Conservation (phyloP, 257 asterid genomes). For the Salvia miltiorrhiza region DNA sequence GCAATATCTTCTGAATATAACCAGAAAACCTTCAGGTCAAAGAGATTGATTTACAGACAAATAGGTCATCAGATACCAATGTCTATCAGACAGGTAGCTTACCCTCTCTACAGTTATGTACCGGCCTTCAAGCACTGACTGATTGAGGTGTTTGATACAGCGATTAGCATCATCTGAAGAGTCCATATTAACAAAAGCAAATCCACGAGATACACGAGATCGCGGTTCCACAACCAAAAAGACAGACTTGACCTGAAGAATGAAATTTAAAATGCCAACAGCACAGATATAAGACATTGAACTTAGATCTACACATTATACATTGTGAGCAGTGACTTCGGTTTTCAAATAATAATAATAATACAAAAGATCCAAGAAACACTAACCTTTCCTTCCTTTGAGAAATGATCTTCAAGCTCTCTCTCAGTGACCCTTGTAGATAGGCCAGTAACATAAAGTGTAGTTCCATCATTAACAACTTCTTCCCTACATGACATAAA, state of each 20-base stretch:
- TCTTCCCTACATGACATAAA: constrained; percentile 39
- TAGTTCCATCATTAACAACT: constrained; percentile 62
- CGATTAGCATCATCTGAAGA: constrained; percentile 75
- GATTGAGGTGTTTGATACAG: constrained; percentile 91
- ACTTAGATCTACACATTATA: background rate
- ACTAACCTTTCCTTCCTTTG: constrained; percentile 93
- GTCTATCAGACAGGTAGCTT: constrained; percentile 36
- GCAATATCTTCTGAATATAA: constrained; percentile 93
- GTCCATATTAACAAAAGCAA: constrained; percentile 91
- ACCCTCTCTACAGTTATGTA: constrained; percentile 95
- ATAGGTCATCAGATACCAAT: constrained; percentile 35
- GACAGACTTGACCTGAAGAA: constrained; percentile 69
- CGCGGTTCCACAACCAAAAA: constrained; percentile 94
- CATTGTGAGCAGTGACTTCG: background rate
- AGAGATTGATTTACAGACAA: constrained; percentile 46
- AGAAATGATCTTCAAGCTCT: constrained; percentile 96
- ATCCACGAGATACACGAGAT: constrained; percentile 91
- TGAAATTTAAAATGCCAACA: constrained; percentile 7
- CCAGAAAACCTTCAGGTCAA: constrained; percentile 95
- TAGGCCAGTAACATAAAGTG: constrained; percentile 93
- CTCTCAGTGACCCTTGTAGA: constrained; percentile 94
- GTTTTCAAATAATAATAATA: background rate
- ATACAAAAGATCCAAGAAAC: background rate
- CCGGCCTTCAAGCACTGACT: constrained; percentile 91
- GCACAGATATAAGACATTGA: background rate